Conservation (phyloP, 305 asterid species). For the Caryopteris hybrid region DNA sequence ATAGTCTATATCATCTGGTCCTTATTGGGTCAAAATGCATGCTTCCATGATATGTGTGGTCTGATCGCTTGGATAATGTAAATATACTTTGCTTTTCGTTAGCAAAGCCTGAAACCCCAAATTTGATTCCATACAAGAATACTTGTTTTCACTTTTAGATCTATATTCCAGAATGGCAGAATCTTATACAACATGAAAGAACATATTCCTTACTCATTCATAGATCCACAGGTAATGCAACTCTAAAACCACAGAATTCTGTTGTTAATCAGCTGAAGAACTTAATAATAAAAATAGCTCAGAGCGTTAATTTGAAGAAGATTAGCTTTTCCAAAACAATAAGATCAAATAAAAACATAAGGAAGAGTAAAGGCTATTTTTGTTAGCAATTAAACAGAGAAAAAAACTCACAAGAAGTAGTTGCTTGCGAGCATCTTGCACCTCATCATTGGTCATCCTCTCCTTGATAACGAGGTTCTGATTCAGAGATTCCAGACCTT, state of each 20-base stretch:
- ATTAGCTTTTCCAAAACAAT: neutral
- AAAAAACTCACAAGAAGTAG: constrained; percentile 48
- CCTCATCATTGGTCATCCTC: constrained; percentile 62
- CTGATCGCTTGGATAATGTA: neutral
- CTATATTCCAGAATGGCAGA: constrained; percentile 4
- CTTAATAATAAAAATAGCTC: neutral
- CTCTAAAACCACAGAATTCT: neutral
- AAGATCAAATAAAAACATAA: neutral
- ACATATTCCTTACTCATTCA: neutral
- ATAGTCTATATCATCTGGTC: neutral
- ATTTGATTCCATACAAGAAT: neutral
- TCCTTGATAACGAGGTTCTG: constrained; percentile 61
- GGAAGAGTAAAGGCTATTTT: neutral
- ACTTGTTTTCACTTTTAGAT: neutral
- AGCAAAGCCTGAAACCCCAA: neutral
- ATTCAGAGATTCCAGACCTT: constrained; percentile 36
- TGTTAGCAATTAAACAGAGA: constrained; percentile 2
- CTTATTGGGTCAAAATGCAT: neutral
- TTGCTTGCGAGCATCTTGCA: constrained; percentile 81
- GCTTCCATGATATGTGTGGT: neutral
- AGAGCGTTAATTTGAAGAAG: neutral
- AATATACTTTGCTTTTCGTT: neutral
- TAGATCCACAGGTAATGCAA: neutral
- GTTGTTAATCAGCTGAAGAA: neutral
- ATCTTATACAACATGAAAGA: neutral